Evolutionary conservation across 495 filamentous ascomycete species (phyloP), one percentile per base, ranked within the genome.

Genomic region (Xylaria bambusicola): DNA sequence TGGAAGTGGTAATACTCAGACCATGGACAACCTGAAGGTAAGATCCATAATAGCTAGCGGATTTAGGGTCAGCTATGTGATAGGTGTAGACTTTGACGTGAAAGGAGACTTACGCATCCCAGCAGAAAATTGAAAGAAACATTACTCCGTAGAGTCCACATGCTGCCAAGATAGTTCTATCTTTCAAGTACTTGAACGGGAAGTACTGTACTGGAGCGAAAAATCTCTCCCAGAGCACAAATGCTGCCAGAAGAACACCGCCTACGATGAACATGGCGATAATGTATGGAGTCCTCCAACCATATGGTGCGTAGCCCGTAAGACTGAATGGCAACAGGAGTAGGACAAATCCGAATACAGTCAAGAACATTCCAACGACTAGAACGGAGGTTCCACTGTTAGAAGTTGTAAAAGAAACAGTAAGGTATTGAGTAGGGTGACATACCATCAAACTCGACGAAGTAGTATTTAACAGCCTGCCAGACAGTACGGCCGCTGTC

Each of bases 21-120:
- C 77, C 74, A 49, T 86, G 83, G 5, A 91, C 89, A 13, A 92
- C 89, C 59, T 89, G 84, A 2, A 92, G 78, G 68, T 87, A 91
- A 38, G 87, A 90, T 61, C 81, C 82, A 53, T 89, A 85, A 65
- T 89, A n/a, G n/a, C n/a, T n/a, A n/a, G n/a, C n/a, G n/a, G n/a
- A n/a, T n/a, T n/a, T n/a, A n/a, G n/a, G n/a, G n/a, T n/a, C n/a
- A n/a, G n/a, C n/a, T n/a, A n/a, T n/a, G n/a, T n/a, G n/a, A n/a
- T n/a, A n/a, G n/a, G n/a, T n/a, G n/a, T n/a, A n/a, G n/a, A n/a
- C n/a, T n/a, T n/a, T n/a, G n/a, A n/a, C n/a, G n/a, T n/a, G n/a
- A n/a, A n/a, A n/a, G n/a, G n/a, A n/a, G n/a, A n/a, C n/a, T n/a
- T n/a, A 89, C 36, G 54, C 63, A 58, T 59, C 62, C 56, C 69